Evolutionary conservation across 768 basidiomycete species (phyloP).

Genomic region (Galerina sulciceps): DNA sequence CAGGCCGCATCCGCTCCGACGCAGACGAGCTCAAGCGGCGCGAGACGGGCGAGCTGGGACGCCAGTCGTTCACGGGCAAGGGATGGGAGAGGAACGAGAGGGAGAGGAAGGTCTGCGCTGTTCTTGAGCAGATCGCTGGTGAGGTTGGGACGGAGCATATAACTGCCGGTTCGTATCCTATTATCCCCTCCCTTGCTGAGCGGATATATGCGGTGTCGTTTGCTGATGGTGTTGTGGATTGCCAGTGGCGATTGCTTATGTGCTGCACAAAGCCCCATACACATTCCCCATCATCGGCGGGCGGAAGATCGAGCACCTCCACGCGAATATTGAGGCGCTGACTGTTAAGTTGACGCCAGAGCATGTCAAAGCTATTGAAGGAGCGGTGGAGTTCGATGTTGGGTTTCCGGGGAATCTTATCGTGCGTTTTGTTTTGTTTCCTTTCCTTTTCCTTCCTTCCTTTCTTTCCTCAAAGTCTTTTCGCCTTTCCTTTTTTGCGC

Average conservation of each 20-base stretch:
- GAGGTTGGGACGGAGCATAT: constrained; percentile 48
- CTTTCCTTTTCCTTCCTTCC: too few species aligned
- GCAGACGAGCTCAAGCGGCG: constrained; percentile 40
- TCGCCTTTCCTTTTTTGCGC: too few species aligned
- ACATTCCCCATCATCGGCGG: constrained; percentile 56
- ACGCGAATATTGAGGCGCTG: constrained; percentile 52
- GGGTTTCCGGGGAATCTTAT: constrained; percentile 41
- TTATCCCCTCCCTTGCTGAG: too few species aligned
- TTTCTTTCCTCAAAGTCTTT: too few species aligned
- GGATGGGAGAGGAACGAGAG: constrained; percentile 49
- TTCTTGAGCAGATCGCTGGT: constrained; percentile 52
- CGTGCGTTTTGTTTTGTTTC: constrained; percentile 14
- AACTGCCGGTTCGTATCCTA: constrained; percentile 49
- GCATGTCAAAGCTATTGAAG: constrained; percentile 50
- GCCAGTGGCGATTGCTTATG: constrained; percentile 58
- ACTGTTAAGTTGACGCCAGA: constrained; percentile 41
- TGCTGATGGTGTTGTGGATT: too few species aligned
- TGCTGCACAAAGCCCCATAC: constrained; percentile 37
- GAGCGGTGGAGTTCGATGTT: constrained; percentile 40
- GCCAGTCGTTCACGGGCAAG: constrained; percentile 20
- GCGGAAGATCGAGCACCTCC: constrained; percentile 53
- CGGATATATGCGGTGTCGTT: too few species aligned
- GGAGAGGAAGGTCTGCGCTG: constrained; percentile 44
- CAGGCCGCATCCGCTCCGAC: constrained; percentile 53
- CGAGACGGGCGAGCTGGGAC: constrained; percentile 41